Conservation (phyloP, 2,329 filamentous ascomycete genomes). For the Aureobasidium leucospermi region DNA sequence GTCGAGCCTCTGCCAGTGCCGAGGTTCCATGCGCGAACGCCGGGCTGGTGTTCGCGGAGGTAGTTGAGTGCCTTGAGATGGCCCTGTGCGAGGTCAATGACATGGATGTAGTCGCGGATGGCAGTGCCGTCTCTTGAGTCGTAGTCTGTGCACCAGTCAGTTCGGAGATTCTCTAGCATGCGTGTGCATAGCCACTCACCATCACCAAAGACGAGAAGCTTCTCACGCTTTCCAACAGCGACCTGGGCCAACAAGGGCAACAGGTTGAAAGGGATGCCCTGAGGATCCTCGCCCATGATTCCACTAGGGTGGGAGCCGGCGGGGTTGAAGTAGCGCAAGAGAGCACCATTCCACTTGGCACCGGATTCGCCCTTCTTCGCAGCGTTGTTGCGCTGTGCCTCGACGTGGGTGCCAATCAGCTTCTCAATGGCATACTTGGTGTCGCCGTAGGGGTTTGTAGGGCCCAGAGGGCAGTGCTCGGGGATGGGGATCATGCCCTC, state of each 20-base stretch:
- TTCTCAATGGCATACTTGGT: conserved; percentile 90
- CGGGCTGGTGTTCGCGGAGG: conserved; percentile 74
- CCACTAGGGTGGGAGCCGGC: conserved; percentile 89
- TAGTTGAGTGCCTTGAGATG: conserved; percentile 87
- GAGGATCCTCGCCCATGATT: conserved; percentile 96
- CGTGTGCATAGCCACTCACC: conserved; percentile 48
- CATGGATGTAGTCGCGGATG: conserved; percentile 97
- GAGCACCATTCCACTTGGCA: conserved; percentile 83
- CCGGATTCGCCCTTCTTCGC: conserved; percentile 70
- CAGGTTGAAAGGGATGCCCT: conserved; percentile 92
- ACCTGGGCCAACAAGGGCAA: conserved; percentile 92
- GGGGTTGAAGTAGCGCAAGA: conserved; percentile 97
- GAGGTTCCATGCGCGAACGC: conserved; percentile 92
- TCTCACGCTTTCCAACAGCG: conserved; percentile 87
- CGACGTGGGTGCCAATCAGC: conserved; percentile 85
- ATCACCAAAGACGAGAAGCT: conserved; percentile 89
- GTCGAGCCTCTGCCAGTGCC: conserved; percentile 92
- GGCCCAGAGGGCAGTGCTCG: conserved; percentile 89
- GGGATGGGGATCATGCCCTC: conserved; percentile 98
- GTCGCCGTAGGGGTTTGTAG: conserved; percentile 95
- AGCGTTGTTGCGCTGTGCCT: conserved; percentile 74
- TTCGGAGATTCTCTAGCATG: not conserved
- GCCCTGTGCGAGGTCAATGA: conserved; percentile 78
- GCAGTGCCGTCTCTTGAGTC: conserved; percentile 81
- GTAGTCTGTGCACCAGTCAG: conserved; percentile 60